Base-by-base conservation (phyloP, 768 basidiomycete genomes). In the Tricholoma matsutake region DNA sequence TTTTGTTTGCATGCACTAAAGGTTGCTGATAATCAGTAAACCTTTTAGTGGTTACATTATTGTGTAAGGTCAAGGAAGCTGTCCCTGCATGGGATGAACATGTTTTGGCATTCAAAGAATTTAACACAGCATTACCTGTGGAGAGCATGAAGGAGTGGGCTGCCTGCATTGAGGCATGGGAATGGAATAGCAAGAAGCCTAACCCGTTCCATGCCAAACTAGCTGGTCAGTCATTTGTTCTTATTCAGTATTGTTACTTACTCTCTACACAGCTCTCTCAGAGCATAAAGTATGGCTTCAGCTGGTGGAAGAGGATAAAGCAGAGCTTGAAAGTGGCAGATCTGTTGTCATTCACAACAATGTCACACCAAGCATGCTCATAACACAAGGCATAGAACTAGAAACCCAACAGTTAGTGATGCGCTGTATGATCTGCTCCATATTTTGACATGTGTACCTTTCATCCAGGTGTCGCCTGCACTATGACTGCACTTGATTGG, bases 341-440 rank as follows among this genome's bases (percentile, higher is more conserved):
- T 53, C 47, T 0, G 9, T 34, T 0, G 20, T 57, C 2, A 47
- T 65, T 49, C 61, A 65, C n/a, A 53, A 65, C 4, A 45, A 65
- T 34, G 54, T 65, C 32, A 49, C 59, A 0, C 59, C 64, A 18
- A 69, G 68, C 32, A 52, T 65, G 10, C 63, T 78, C 14, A 65
- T 77, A 39, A 61, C 60, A 0, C 64, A 64, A 22, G 75, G 58
- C 1, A n/a, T 63, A 0, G 62, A 63, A 53, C 14, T 63, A 2
- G 59, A 47, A 25, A 25, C 45, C 22, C 45, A 47, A 47, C 45
- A 47, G 45, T 47, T 2, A 47, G 45, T 47, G 49, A 51, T n/a
- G 29, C 28, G 16, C 49, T n/a, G 16, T 51, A 51, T 14, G 16
- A 1, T 51, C 28, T 31, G 7, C 4, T n/a, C 13, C 16, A 10